These are phyloP conservation scores for Trametopsis cervina DNA, from an alignment of 768 basidiomycete genomes.

Conservation along the genomic window DNA sequence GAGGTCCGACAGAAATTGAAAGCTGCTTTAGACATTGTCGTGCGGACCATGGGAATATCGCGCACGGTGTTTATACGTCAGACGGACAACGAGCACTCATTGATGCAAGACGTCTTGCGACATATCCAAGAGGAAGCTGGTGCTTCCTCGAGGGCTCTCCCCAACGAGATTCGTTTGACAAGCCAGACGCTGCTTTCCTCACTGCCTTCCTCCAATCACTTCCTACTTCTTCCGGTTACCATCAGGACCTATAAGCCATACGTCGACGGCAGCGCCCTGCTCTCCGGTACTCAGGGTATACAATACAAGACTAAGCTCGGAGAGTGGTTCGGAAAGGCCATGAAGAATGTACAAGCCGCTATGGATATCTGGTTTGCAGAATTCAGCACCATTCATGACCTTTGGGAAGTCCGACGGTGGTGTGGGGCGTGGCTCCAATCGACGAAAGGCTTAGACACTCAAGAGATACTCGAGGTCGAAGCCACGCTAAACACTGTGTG, in stretches of 20 bases:
- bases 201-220: slow-evolving; percentile 79
- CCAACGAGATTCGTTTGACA: slow-evolving; percentile 51
- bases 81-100: slow-evolving; percentile 28
- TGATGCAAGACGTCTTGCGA: slow-evolving; percentile 52
- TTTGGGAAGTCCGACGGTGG: slow-evolving; percentile 64
- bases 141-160: slow-evolving; percentile 25
- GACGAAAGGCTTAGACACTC: slow-evolving; percentile 35
- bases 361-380: slow-evolving; percentile 51
- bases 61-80: slow-evolving; percentile 48
- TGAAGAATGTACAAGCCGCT: slow-evolving; percentile 35
- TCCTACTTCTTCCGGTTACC: slow-evolving; percentile 64
- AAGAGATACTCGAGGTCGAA: slow-evolving; percentile 40
- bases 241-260: slow-evolving; percentile 82
- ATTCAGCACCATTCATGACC: slow-evolving; percentile 52
- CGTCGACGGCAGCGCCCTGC: slow-evolving; percentile 60
- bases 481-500: slow-evolving; percentile 47
- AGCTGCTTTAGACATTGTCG: slow-evolving; percentile 46
- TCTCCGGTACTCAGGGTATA: slow-evolving; percentile 40
- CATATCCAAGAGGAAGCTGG: slow-evolving; percentile 51
- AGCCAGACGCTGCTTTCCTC: slow-evolving; percentile 61
- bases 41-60: slow-evolving; percentile 49
- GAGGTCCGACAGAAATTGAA: slow-evolving; percentile 50
- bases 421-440: slow-evolving; percentile 38
- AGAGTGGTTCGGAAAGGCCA: slow-evolving; percentile 59
- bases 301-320: slow-evolving; percentile 41